Evolutionary conservation across 2,329 filamentous ascomycete genomes (phyloP).

Genomic region (Talaromyces piceae): DNA sequence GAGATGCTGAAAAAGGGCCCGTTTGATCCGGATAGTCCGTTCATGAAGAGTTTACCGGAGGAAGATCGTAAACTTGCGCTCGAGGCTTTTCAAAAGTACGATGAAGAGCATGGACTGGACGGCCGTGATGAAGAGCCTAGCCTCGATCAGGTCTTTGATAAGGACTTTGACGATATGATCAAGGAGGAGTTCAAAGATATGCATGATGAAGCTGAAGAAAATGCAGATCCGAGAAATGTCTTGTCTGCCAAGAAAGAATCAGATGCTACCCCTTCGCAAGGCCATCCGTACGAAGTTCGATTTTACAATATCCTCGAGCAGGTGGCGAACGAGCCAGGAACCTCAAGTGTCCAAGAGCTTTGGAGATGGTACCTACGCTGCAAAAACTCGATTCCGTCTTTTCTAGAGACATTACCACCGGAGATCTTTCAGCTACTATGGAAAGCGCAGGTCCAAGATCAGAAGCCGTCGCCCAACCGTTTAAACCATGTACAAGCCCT

Average conservation of each 20-base stretch:
- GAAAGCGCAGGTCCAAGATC: conserved; percentile 45
- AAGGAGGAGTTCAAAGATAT: conserved; percentile 31
- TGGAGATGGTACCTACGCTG: conserved; percentile 47
- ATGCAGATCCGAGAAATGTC: conserved; percentile 24
- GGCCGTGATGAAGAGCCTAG: conserved; percentile 14
- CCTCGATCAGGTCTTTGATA: conserved; percentile 33
- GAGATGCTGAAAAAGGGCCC: conserved; percentile 34
- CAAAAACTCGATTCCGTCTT: conserved; percentile 38
- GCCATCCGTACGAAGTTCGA: conserved; percentile 32
- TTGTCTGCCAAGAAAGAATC: conserved; percentile 20
- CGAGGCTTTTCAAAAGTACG: conserved; percentile 36
- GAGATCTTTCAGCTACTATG: conserved; percentile 61
- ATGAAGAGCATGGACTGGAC: conserved; percentile 27
- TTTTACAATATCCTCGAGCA: conserved; percentile 34
- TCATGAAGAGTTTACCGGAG: conserved; percentile 36
- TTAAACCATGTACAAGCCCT: conserved; percentile 56
- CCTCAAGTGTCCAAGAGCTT: conserved; percentile 28
- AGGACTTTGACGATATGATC: conserved; percentile 35
- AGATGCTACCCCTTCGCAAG: conserved; percentile 25
- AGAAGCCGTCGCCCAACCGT: conserved; percentile 41
- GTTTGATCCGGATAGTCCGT: conserved; percentile 36
- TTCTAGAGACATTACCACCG: conserved; percentile 51
- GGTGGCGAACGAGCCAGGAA: conserved; percentile 22
- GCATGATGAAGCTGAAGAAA: conserved; percentile 27
- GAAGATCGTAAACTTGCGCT: conserved; percentile 35